Conservation (phyloP, 208 protist genomes). For the Spongospora subterranea region DNA sequence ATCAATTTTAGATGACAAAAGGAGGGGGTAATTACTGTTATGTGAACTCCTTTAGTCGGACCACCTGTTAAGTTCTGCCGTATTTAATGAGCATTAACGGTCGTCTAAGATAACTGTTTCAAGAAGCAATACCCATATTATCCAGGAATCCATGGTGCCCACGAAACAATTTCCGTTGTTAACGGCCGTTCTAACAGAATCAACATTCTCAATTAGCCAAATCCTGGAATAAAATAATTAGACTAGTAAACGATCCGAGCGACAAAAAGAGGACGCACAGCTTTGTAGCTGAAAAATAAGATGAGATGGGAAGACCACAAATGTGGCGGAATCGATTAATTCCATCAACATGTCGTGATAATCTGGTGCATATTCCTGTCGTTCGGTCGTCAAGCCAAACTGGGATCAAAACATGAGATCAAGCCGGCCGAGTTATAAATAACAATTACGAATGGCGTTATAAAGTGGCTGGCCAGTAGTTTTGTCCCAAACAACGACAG, state of each 20-base stretch:
- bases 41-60: background rate
- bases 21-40: background rate
- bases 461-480: slow-evolving; percentile 88
- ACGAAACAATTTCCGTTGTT: slow-evolving; percentile 81
- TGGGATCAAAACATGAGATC: background rate
- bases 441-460: slow-evolving; percentile 85
- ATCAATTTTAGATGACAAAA: background rate
- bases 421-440: background rate
- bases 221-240: slow-evolving; percentile 49
- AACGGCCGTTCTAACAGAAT: slow-evolving; percentile 71
- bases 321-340: slow-evolving; percentile 67
- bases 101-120: slow-evolving; percentile 75
- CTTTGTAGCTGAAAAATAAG: slow-evolving; percentile 96
- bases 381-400: slow-evolving; percentile 74
- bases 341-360: slow-evolving; percentile 3
- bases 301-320: slow-evolving; percentile 89
- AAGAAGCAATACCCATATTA: slow-evolving; percentile 93
- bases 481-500: slow-evolving; percentile 95
- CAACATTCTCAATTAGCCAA: slow-evolving; percentile 94
- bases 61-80: slow-evolving; percentile 32
- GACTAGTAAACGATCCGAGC: background rate
- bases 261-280: slow-evolving; percentile 66
- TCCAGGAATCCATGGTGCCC: slow-evolving; percentile 96
- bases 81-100: background rate
- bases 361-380: slow-evolving; percentile 53